Evolutionary conservation across 352 stramenopile species (phyloP).

Genomic region (Globisporangium yorkense): DNA sequence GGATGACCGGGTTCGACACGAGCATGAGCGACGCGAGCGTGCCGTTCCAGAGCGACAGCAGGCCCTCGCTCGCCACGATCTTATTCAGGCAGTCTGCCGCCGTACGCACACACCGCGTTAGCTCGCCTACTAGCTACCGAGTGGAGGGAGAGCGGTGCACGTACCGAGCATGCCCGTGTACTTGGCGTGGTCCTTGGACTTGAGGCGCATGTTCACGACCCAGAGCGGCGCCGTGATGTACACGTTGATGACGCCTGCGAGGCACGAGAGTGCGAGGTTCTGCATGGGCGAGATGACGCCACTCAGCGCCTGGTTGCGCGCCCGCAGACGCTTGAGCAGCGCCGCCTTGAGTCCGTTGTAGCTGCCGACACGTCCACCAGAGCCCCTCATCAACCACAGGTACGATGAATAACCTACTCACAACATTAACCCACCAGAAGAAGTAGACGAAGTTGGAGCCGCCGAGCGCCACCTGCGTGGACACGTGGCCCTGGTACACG

Average conservation of each 20-base stretch:
- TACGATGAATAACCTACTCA: background rate
- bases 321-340: conserved; percentile 58
- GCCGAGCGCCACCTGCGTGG: conserved; percentile 67
- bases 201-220: conserved; percentile 92
- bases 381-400: background rate
- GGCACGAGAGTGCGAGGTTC: conserved; percentile 50
- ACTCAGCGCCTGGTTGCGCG: conserved; percentile 21
- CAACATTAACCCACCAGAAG: conserved; percentile 45
- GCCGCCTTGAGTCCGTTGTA: conserved; percentile 66
- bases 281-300: conserved; percentile 42
- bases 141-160: conserved; percentile 18
- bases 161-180: conserved; percentile 35
- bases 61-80: conserved; percentile 65
- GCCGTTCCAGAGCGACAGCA: conserved; percentile 89
- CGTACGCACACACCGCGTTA: background rate
- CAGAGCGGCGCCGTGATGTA: conserved; percentile 86
- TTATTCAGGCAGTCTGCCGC: conserved; percentile 41
- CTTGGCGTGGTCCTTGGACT: conserved; percentile 73
- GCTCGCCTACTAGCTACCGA: background rate
- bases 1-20: conserved; percentile 94
- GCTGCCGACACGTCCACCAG: conserved; percentile 9
- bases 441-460: conserved; percentile 89
- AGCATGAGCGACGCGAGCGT: conserved; percentile 89
- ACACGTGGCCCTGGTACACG: conserved; percentile 75
- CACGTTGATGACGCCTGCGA: conserved; percentile 88